Evolutionary conservation across 495 filamentous ascomycete species (phyloP), one percentile per base, ranked within the genome.

Genomic region (Penicillium roqueforti): DNA sequence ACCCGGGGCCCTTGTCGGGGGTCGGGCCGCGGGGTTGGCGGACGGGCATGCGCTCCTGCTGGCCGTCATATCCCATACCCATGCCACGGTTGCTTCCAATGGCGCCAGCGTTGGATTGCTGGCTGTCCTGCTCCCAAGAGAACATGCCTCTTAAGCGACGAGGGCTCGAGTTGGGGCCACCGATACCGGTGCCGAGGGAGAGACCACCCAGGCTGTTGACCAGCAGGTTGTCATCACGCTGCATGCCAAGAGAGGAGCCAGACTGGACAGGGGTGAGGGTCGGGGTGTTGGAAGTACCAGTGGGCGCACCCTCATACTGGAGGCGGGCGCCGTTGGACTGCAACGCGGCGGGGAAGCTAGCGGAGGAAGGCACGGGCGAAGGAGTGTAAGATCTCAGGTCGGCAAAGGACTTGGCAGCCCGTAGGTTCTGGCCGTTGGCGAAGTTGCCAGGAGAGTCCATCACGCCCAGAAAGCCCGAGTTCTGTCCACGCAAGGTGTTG

Each of bases 361-460:
- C 87, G 11, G 87, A 87, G 4, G 93, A 96, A 3, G 89, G 87
- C 16, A 88, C 92, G 4, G 93, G 92, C 53, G 92, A 97, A 13
- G 93, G 93, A 8, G 92, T 96, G 71, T 92, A 95, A 3, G 92
- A 93, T 54, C 92, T 88, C 56, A 98, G 74, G 68, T 98, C 93
- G 40, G 92, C 93, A 66, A 96, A 96, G 19, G 92, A 97, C 75
- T 97, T 97, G 57, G 95, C 93, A 28, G 87, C 88, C 20, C 93
- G 87, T n/a, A 98, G 82, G 68, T 91, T 93, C 57, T 83, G 83
- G 28, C 78, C 76, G 19, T 80, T 78, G 50, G 80, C 81, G 41
- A 82, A 78, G 53, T 81, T 81, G 37, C 86, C 85, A 1, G 91
- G 88, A 47, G 92, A 95, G 57, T 89, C 88, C 18, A 92, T 80